These are phyloP conservation scores for Jaltomata sinuosa DNA, from an alignment of 257 asterid genomes.

Conservation along the genomic window DNA sequence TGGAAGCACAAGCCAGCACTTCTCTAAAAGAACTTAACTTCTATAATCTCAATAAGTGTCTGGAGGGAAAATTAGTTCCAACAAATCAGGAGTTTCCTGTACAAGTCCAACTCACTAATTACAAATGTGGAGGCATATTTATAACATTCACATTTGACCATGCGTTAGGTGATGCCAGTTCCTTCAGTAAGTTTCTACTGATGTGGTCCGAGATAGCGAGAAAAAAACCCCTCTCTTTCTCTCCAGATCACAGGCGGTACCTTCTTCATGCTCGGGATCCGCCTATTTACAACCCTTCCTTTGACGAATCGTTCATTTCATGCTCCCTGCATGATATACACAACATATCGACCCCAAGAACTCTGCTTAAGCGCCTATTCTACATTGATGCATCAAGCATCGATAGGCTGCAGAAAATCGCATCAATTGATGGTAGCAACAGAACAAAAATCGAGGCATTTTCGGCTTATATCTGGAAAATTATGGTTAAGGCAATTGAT, in stretches of 20 bases:
- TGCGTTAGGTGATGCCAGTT: slow-evolving; percentile 53
- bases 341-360: slow-evolving; percentile 19
- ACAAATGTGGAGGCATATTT: slow-evolving; percentile 27
- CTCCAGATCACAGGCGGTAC: slow-evolving; percentile 31
- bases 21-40: slow-evolving; percentile 27
- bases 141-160: slow-evolving; percentile 49
- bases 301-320: slow-evolving; percentile 36
- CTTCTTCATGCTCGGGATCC: slow-evolving; percentile 27
- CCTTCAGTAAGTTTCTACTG: slow-evolving; percentile 41
- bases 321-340: slow-evolving; percentile 44
- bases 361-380: slow-evolving; percentile 34
- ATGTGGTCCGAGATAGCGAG: slow-evolving; percentile 42
- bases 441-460: slow-evolving; percentile 52
- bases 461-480: slow-evolving; percentile 48
- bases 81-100: slow-evolving; percentile 14
- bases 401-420: slow-evolving; percentile 22
- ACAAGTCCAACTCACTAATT: slow-evolving; percentile 39
- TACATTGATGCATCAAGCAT: slow-evolving; percentile 24
- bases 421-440: slow-evolving; percentile 12
- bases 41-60: slow-evolving; percentile 31
- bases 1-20: slow-evolving; percentile 33
- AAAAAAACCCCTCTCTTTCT: slow-evolving; percentile 21
- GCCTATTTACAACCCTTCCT: slow-evolving; percentile 26
- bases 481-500: slow-evolving; percentile 27
- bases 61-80: slow-evolving; percentile 26